Base-by-base conservation (phyloP, 2,329 filamentous ascomycete species). In the Beauveria australis region DNA sequence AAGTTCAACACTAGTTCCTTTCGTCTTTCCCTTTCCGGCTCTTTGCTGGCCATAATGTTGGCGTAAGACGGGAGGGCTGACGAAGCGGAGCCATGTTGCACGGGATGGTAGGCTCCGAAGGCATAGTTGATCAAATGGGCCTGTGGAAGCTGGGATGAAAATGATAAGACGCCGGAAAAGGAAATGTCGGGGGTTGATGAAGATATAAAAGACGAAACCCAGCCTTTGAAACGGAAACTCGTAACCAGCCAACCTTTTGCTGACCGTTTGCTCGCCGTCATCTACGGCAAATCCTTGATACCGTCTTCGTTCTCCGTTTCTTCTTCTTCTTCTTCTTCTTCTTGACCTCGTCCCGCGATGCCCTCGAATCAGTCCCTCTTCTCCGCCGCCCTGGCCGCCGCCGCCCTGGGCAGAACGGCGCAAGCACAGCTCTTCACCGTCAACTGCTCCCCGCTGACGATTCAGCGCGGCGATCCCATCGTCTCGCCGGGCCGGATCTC, bases 401-500 rank as follows among this genome's bases (percentile, higher is more conserved):
- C 60, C 5, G 40, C 19, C n/a, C 26, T 44, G 16, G 40, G 48
- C 48, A 46, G 48, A 26, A 46, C 57, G 22, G 28, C 56, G 1
- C 49, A 52, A 18, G 55, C 55, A 3, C 55, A 59, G n/a, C 60
- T 69, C 24, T 68, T 70, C 62, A 70, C 67, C 7, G 67, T 68
- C 58, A 69, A 67, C 63, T 70, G 68, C 33, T 51, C 63, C 14
- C 64, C 65, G 3, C 56, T 70, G 53, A 69, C 69, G 3, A 62
- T 67, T 19, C 67, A 85, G 67, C 78, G 84, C 53, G 72, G 79
- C 51, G 85, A 89, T 68, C 85, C 86, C 2, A 81, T 89, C 63
- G 71, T 86, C 51, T 74, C 68, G 28, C 82, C 85, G 3, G 82
- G 83, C 16, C 62, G 60, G 1, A 73, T 84, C 3, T 79, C 83